These are phyloP conservation scores for Colletotrichum lentis DNA, from an alignment of 2,329 filamentous ascomycete species.

Conservation along the genomic window DNA sequence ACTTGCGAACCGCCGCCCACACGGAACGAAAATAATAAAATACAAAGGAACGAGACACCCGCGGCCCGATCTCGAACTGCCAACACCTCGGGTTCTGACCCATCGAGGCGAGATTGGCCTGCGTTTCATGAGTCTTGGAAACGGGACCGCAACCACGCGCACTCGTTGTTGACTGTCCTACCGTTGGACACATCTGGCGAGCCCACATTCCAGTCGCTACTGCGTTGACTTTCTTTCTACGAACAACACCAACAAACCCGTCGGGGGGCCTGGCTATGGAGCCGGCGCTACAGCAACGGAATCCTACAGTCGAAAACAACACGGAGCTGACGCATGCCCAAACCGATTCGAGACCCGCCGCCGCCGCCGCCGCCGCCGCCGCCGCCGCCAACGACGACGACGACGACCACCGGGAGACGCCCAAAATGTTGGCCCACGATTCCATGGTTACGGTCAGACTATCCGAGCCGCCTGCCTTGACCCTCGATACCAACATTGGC, in stretches of 20 bases:
- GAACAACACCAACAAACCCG: conserved; percentile 26
- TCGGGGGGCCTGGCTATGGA: conserved; percentile 33
- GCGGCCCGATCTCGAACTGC: conserved; percentile 7
- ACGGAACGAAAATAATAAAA: not conserved
- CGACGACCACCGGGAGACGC: conserved; percentile 28
- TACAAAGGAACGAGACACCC: no score
- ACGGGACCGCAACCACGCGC: conserved; percentile 20
- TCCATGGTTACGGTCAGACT: conserved; percentile 82
- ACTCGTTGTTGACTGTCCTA: conserved; percentile 29
- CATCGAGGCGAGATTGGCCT: conserved; percentile 26
- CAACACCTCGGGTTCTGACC: conserved; percentile 7
- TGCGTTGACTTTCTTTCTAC: not conserved
- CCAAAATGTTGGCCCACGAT: conserved; percentile 57
- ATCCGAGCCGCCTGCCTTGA: conserved; percentile 67
- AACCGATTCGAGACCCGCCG: conserved; percentile 32
- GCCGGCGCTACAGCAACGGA: conserved; percentile 35
- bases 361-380: conserved; percentile 17
- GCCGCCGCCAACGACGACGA: conserved; percentile 20
- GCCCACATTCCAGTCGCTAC: conserved; percentile 34
- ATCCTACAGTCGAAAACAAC: conserved; percentile 32
- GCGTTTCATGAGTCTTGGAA: conserved; percentile 27
- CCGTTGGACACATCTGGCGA: conserved; percentile 11
- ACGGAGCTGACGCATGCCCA: conserved; percentile 35
- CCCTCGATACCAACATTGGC: conserved; percentile 57
- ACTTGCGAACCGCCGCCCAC: conserved; percentile 19